Conservation (phyloP, 148 eudicot genomes). For the Cornus florida region DNA sequence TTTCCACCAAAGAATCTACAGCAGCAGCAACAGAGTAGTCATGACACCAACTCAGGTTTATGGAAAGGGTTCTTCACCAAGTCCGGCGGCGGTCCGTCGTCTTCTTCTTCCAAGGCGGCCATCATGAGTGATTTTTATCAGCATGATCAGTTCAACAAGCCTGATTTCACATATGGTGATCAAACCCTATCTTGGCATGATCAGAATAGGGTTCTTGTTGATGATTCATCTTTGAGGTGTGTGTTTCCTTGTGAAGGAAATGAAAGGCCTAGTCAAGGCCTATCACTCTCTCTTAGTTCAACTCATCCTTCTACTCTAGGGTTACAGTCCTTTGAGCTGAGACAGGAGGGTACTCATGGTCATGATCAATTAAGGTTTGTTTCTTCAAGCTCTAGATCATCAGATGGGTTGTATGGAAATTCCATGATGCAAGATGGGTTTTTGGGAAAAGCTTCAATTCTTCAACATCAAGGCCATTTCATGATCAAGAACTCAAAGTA, state of each 20-base stretch:
- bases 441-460: slow-evolving; percentile 28
- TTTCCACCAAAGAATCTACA: slow-evolving; percentile 34
- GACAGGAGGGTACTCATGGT: slow-evolving; percentile 14
- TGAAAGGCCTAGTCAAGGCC: slow-evolving; percentile 93
- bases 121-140: slow-evolving; percentile 16
- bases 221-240: slow-evolving; percentile 53
- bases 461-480: slow-evolving; percentile 18
- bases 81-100: slow-evolving; percentile 7
- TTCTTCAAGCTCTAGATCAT: slow-evolving; percentile 26
- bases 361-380: slow-evolving; percentile 35
- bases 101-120: slow-evolving; percentile 1
- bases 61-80: slow-evolving; percentile 32
- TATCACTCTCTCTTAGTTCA: slow-evolving; percentile 79
- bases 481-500: slow-evolving; percentile 66
- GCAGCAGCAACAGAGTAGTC: slow-evolving; percentile 1
- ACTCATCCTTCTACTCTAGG: slow-evolving; percentile 69
- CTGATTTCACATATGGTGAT: not conserved
- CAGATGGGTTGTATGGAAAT: slow-evolving; percentile 23
- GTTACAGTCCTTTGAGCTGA: slow-evolving; percentile 72
- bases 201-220: slow-evolving; percentile 26
- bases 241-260: slow-evolving; percentile 80
- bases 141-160: not conserved
- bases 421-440: slow-evolving; percentile 29
- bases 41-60: slow-evolving; percentile 12
- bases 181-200: slow-evolving; percentile 18